phyloP scores from a whole-genome alignment of 805 yeast species.

The Yamadazyma akitaensis region DNA sequence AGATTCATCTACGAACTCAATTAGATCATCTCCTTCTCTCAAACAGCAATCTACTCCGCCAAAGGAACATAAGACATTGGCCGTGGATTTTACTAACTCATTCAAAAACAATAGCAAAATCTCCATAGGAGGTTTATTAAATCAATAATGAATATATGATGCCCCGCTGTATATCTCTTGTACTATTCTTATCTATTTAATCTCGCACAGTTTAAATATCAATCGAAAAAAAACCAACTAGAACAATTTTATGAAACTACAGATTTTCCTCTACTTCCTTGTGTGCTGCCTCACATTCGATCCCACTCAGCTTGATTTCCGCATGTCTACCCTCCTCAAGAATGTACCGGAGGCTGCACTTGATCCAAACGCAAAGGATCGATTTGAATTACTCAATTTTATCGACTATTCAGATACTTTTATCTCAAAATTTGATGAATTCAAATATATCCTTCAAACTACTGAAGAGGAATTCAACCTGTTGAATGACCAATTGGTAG shows the following conservation, averaged over 20 bases:
- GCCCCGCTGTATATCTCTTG: background rate
- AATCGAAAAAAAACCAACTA: too few relatives aligned
- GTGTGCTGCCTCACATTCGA: conserved; percentile 2
- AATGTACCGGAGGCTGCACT: conserved; percentile 9
- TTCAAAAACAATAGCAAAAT: conserved; percentile 10
- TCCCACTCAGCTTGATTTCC: conserved; percentile 4
- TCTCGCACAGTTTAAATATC: background rate
- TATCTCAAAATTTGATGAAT: conserved; percentile 8
- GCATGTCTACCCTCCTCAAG: conserved; percentile 2
- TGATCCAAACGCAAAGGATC: background rate
- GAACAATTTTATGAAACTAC: background rate
- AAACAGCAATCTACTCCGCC: conserved; percentile 9
- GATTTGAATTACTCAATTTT: conserved; percentile 4
- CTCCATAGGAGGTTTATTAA: conserved; percentile 41
- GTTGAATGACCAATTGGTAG: conserved; percentile 3
- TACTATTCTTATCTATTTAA: background rate
- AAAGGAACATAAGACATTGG: conserved; percentile 5
- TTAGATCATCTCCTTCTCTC: conserved; percentile 1
- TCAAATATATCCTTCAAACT: conserved; percentile 7
- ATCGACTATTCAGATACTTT: conserved; percentile 8
- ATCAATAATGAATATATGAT: conserved; percentile 11
- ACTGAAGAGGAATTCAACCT: conserved; percentile 3
- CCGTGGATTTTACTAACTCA: conserved; percentile 13
- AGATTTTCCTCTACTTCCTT: background rate
- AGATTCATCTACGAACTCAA: background rate